phyloP scores from a whole-genome alignment of 352 stramenopile genomes.

The Phytophthora pini region DNA sequence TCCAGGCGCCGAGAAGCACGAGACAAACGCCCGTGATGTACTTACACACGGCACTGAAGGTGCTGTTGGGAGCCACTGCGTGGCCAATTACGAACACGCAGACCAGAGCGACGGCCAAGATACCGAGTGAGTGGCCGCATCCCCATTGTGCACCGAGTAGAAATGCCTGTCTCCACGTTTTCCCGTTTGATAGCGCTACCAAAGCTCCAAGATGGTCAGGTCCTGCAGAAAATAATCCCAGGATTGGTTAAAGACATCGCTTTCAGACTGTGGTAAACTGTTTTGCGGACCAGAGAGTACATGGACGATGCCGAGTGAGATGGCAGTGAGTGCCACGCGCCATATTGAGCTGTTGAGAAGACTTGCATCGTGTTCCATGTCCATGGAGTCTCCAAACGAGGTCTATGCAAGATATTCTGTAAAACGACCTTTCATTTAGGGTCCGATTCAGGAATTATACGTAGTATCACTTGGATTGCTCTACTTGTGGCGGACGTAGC shows the following conservation, averaged over 20 bases:
- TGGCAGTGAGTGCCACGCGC: slow-evolving; percentile 37
- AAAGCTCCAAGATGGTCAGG: slow-evolving; percentile 91
- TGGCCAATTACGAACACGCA: slow-evolving; percentile 61
- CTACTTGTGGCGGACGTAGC: background rate
- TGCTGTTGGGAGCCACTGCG: slow-evolving; percentile 28
- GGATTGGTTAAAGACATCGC: background rate
- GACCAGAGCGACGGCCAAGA: slow-evolving; percentile 64
- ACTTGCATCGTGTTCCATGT: slow-evolving; percentile 18
- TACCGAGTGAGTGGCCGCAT: slow-evolving; percentile 86
- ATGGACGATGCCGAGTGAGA: slow-evolving; percentile 60
- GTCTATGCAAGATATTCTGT: slow-evolving; percentile 3
- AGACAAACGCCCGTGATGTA: slow-evolving; percentile 73
- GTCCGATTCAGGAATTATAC: background rate
- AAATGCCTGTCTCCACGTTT: slow-evolving; percentile 71
- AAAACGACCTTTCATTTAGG: slow-evolving; percentile 7
- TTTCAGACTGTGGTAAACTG: background rate
- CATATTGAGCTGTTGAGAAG: slow-evolving; percentile 31
- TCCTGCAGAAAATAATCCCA: slow-evolving; percentile 34
- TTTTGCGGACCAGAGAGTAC: slow-evolving; percentile 51
- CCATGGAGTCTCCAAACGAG: background rate
- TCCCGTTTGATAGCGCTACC: slow-evolving; percentile 80
- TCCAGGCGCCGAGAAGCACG: slow-evolving; percentile 66
- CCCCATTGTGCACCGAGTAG: slow-evolving; percentile 89
- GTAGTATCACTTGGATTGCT: background rate
- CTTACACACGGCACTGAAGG: slow-evolving; percentile 54